Percentiles rank a stretch among this genome's conserved stretches.
These are phyloP conservation scores for Pseudohyphozyma bogoriensis DNA, from an alignment of 768 basidiomycete genomes.

Conservation along the genomic window DNA sequence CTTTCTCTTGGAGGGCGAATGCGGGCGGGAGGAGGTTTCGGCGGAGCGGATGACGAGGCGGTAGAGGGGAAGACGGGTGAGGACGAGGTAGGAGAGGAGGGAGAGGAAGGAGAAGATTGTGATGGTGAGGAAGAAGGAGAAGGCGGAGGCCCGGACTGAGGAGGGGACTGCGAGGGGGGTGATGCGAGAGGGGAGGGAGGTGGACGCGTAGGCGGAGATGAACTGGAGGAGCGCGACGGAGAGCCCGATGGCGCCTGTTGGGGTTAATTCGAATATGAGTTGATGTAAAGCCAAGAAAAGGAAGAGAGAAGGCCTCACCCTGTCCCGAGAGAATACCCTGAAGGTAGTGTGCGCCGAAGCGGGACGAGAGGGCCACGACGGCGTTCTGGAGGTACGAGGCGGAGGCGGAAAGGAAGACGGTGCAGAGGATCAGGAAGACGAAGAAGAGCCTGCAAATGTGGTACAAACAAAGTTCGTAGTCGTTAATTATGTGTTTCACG, in stretches of 20 bases:
- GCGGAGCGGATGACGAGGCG: conserved; percentile 22
- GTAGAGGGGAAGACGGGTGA: conserved; percentile 28
- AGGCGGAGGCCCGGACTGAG: conserved; percentile 24
- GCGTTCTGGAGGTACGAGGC: conserved; percentile 28
- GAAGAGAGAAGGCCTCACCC: conserved; percentile 1
- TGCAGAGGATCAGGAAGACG: conserved; percentile 15
- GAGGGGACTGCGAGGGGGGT: background rate
- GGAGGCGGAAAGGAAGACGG: conserved; percentile 19
- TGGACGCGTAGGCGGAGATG: conserved; percentile 20
- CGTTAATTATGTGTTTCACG: too few species aligned
- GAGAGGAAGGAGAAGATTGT: conserved; percentile 27
- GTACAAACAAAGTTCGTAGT: background rate
- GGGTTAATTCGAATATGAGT: too few species aligned
- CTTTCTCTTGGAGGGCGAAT: background rate
- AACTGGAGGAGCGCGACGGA: conserved; percentile 31
- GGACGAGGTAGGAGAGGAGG: conserved; percentile 14
- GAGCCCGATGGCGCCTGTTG: conserved; percentile 30
- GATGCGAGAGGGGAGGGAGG: background rate
- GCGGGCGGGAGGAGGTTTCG: background rate
- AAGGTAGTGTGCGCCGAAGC: conserved; percentile 28
- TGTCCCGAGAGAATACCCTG: conserved; percentile 31
- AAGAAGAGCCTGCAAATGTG: conserved; percentile 17
- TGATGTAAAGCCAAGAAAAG: background rate
- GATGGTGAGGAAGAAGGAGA: conserved; percentile 34
- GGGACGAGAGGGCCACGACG: conserved; percentile 22